These are phyloP conservation scores for Coffea canephora DNA, from an alignment of 257 asterid species.

Conservation along the genomic window DNA sequence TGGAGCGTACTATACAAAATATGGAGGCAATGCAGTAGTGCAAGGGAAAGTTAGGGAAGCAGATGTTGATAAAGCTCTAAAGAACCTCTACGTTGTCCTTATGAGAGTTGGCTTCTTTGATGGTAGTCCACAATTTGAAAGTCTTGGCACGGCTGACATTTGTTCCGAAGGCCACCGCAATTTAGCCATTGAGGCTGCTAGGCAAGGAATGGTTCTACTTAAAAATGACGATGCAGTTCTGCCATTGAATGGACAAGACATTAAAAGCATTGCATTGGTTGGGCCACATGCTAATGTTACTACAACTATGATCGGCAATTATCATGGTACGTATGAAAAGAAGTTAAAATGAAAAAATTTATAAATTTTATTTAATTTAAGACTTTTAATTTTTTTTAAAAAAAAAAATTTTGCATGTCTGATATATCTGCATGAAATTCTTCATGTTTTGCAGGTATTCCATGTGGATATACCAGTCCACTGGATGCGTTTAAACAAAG, in stretches of 20 bases:
- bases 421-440: too few species aligned
- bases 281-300: constrained; percentile 53
- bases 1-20: constrained; percentile 28
- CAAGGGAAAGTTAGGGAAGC: constrained; percentile 37
- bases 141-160: constrained; percentile 31
- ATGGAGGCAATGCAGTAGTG: constrained; percentile 30
- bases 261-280: constrained; percentile 35
- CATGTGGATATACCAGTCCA: constrained; percentile 40
- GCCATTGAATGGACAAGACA: constrained; percentile 24
- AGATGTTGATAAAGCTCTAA: constrained; percentile 33
- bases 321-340: constrained; percentile 28
- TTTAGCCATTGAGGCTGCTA: constrained; percentile 49
- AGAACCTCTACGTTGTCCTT: constrained; percentile 30
- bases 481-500: constrained; percentile 26
- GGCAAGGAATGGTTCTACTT: constrained; percentile 51
- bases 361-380: too few species aligned
- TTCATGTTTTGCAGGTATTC: constrained; percentile 26
- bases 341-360: too few species aligned
- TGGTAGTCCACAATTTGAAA: constrained; percentile 32
- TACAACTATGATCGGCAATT: constrained; percentile 38
- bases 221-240: constrained; percentile 32
- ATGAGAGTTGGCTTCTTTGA: constrained; percentile 40
- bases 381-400: too few species aligned
- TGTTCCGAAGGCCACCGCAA: constrained; percentile 33
- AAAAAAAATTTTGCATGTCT: too few species aligned